Evolutionary conservation across 371 early-diverging fungal species (phyloP).

Genomic region (Saksenaea oblongispora): DNA sequence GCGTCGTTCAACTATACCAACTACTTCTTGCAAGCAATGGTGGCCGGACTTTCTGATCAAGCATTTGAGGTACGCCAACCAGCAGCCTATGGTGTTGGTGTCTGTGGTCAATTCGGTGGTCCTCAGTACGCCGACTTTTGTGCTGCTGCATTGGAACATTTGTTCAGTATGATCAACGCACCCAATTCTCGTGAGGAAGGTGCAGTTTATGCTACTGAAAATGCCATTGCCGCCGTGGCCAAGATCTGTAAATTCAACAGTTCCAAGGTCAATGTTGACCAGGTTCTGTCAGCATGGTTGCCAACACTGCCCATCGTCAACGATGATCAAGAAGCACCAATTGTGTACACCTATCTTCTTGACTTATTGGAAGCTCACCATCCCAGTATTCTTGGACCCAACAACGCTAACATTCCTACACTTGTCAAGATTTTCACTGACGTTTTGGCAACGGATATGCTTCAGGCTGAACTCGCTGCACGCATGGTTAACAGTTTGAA

Average conservation of each 20-base stretch:
- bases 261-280: conserved; percentile 60
- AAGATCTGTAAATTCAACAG: conserved; percentile 79
- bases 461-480: conserved; percentile 56
- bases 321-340: conserved; percentile 86
- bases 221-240: conserved; percentile 85
- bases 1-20: conserved; percentile 71
- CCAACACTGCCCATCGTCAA: conserved; percentile 78
- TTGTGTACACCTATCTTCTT: conserved; percentile 76
- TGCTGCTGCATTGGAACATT: conserved; percentile 58
- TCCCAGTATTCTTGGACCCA: conserved; percentile 62
- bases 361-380: conserved; percentile 69
- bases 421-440: conserved; percentile 70
- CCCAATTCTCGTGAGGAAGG: conserved; percentile 71
- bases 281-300: conserved; percentile 78
- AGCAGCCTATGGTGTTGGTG: conserved; percentile 90
- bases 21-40: conserved; percentile 71
- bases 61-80: conserved; percentile 86
- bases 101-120: conserved; percentile 86
- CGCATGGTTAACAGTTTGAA: conserved; percentile 68
- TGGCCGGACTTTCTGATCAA: conserved; percentile 65
- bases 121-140: conserved; percentile 71
- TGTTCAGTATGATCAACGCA: conserved; percentile 67
- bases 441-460: conserved; percentile 67
- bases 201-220: conserved; percentile 85
- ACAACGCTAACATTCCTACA: conserved; percentile 63